A percentile compares a stretch with the other conserved stretches of the same genome.
phyloP scores from a whole-genome alignment of 1,284 basidiomycete genomes.

The Psilocybe mexicana region DNA sequence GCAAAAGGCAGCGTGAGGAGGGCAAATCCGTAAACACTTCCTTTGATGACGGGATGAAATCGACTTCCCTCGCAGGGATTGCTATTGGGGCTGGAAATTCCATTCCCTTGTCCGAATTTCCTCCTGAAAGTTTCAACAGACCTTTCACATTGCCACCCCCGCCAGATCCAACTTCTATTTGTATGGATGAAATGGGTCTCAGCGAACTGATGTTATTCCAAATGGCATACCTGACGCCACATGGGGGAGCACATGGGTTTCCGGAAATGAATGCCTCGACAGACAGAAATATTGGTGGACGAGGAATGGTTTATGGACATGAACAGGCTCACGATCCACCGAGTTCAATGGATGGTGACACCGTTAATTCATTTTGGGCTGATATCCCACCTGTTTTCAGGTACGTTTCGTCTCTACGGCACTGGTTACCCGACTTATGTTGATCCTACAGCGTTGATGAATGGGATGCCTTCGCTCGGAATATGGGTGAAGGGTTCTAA shows the following conservation, averaged over 20 bases:
- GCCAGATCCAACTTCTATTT: neutral
- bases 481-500: neutral
- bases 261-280: neutral
- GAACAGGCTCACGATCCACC: neutral
- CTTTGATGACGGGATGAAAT: neutral
- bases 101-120: neutral
- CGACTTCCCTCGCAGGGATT: neutral
- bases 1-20: constrained; percentile 11
- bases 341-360: neutral
- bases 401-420: constrained; percentile 6
- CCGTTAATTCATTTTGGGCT: constrained; percentile 13
- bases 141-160: neutral
- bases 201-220: constrained; percentile 24
- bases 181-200: constrained; percentile 22
- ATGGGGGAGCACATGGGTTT: neutral
- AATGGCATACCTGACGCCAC: constrained; percentile 22
- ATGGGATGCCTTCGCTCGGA: constrained; percentile 8
- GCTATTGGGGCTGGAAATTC: neutral
- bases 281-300: neutral
- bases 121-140: neutral
- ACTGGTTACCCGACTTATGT: neutral
- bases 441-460: constrained; percentile 7
- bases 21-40: neutral
- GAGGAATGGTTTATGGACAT: too few species aligned
- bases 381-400: constrained; percentile 16